phyloP scores from a whole-genome alignment of 1,139 yeast species.

The Sugiyamaella sp. region DNA sequence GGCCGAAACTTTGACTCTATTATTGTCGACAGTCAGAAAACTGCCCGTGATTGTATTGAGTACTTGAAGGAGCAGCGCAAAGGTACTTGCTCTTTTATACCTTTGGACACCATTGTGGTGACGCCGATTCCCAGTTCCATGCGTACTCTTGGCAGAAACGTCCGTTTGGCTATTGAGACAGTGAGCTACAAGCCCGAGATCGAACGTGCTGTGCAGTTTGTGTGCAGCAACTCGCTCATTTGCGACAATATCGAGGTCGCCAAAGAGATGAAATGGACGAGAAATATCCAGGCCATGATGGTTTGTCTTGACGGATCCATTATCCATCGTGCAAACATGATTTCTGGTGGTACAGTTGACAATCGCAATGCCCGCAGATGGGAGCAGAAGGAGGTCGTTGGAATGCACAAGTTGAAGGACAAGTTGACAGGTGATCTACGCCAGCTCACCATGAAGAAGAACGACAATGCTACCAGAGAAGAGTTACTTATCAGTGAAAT shows the following conservation, averaged over 20 bases:
- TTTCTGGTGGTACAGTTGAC: constrained; percentile 80
- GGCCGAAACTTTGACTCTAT: constrained; percentile 83
- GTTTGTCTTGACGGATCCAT: constrained; percentile 85
- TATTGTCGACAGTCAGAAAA: constrained; percentile 72
- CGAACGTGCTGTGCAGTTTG: constrained; percentile 80
- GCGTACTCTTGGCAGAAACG: constrained; percentile 58
- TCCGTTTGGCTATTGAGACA: constrained; percentile 66
- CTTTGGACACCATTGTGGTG: constrained; percentile 76
- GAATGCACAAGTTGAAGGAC: constrained; percentile 62
- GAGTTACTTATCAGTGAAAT: constrained; percentile 61
- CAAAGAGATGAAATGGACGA: constrained; percentile 70
- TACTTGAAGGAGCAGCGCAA: constrained; percentile 83
- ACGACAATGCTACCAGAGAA: constrained; percentile 57
- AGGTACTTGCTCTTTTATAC: constrained; percentile 87
- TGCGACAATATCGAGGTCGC: constrained; percentile 75
- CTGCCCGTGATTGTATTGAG: constrained; percentile 82
- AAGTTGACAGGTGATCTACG: constrained; percentile 58
- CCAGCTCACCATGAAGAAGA: constrained; percentile 52
- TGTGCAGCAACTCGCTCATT: constrained; percentile 79
- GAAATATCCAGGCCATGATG: constrained; percentile 61
- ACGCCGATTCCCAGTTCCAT: constrained; percentile 57
- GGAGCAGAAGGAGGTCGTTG: constrained; percentile 70
- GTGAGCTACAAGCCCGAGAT: constrained; percentile 68
- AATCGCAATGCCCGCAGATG: constrained; percentile 53
- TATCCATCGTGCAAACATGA: constrained; percentile 81